A percentile compares a stretch with the other conserved stretches of the same genome.
phyloP scores from a whole-genome alignment of 768 basidiomycete genomes.

The Cystobasidium ongulense region DNA sequence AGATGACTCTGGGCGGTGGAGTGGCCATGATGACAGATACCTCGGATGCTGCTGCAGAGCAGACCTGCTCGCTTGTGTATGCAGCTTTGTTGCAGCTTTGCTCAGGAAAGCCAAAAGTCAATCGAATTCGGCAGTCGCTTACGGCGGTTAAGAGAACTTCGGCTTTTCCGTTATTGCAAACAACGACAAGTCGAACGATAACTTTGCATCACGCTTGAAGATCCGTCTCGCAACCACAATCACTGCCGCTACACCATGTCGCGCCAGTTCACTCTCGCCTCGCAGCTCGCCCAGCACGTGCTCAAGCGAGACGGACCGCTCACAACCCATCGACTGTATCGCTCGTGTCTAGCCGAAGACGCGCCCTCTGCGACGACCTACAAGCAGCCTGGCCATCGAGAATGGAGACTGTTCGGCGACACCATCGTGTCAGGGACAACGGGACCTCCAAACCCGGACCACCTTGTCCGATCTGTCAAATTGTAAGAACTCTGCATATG shows the following conservation, averaged over 20 bases:
- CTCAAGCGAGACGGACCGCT: constrained; percentile 19
- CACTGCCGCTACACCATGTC: not conserved
- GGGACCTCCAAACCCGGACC: constrained; percentile 1
- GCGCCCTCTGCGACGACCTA: constrained; percentile 2
- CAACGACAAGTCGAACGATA: not conserved
- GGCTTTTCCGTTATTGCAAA: not conserved
- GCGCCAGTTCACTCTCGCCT: not conserved
- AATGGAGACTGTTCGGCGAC: not conserved
- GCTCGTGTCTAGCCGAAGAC: constrained; percentile 11
- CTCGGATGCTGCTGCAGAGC: no score
- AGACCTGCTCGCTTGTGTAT: no score
- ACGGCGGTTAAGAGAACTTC: no score
- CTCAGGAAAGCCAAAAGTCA: not conserved
- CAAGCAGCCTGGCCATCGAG: constrained; percentile 3
- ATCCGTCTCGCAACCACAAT: no score
- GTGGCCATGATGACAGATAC: constrained; percentile 13
- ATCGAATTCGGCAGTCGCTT: no score
- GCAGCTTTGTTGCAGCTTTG: not conserved
- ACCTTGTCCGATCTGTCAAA: constrained; percentile 17
- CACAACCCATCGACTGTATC: constrained; percentile 20
- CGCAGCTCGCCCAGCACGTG: constrained; percentile 17
- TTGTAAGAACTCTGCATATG: not conserved
- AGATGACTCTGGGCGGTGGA: constrained; percentile 19
- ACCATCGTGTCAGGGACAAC: not conserved
- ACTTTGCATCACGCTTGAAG: no score